Evolutionary conservation across 352 stramenopile genomes (phyloP), one percentile per base, ranked within the genome.

Genomic region (Blastocystis sp.): DNA sequence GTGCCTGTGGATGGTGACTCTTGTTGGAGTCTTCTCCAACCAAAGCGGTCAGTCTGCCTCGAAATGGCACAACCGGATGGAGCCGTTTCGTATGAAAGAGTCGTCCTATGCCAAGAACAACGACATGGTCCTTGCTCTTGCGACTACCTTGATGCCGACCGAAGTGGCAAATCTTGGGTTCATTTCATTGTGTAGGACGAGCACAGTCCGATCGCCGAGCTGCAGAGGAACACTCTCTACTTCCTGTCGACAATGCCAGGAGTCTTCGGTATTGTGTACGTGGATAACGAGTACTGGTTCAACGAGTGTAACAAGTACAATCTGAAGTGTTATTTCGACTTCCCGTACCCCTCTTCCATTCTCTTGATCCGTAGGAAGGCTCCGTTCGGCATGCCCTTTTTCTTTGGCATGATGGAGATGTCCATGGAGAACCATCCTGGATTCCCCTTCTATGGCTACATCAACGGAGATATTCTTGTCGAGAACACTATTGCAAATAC

Each of bases 401-500:
- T 85, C 42, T 85, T 85, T 72, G 75, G 75, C 6, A 56, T 85
- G 42, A 24, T 85, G 24, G 53, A 85, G 7, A 51, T 54, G 42
- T 72, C 53, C 0, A 85, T 85, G 27, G 54, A 72, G 16, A 53
- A 38, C n/a, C 29, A 72, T 46, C 75, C 75, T n/a, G 63, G 51
- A 29, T 72, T 72, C 38, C 57, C 57, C 4, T 85, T 85, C 54
- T 85, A 85, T 75, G 75, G 75, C n/a, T 85, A 85, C 32, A 85
- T 85, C 24, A 85, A 85, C 27, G 75, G 75, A 32, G 75, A 85
- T 85, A 85, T 85, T 72, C 75, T 85, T 16, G 75, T 85, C 1
- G 75, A 85, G 53, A 85, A 85, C 51, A 85, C 57, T 11, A n/a
- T 85, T 36, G 7, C 16, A 0, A 11, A 51, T 16, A 51, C 75